phyloP scores from a whole-genome alignment of 768 basidiomycete species.

The Xerocomellus intermedius region DNA sequence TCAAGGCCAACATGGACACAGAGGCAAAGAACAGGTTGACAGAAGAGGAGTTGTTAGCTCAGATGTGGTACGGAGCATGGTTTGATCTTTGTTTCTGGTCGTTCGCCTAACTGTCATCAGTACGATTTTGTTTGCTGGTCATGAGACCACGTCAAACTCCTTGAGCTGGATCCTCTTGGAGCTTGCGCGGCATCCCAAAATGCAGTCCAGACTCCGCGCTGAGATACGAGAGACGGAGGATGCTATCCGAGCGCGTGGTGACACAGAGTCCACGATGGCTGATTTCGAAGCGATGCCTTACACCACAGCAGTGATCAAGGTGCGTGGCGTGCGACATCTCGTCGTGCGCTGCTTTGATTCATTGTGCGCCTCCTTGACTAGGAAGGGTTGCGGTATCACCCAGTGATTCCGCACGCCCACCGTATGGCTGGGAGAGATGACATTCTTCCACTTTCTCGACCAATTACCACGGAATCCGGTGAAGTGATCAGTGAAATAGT shows the following conservation, averaged over 20 bases:
- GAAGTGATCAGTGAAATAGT: conserved; percentile 42
- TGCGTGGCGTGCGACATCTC: conserved; percentile 15
- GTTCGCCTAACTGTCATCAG: conserved; percentile 20
- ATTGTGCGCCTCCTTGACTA: conserved; percentile 13
- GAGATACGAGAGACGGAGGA: conserved; percentile 16
- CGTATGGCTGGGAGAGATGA: conserved; percentile 53
- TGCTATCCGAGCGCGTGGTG: conserved; percentile 7
- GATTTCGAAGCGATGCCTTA: conserved; percentile 57
- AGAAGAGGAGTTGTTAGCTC: conserved; percentile 15
- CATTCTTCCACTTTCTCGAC: conserved; percentile 55
- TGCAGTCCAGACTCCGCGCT: conserved; percentile 58
- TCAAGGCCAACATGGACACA: conserved; percentile 30
- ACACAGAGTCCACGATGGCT: conserved; percentile 16
- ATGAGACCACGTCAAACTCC: conserved; percentile 62
- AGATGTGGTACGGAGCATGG: conserved; percentile 19
- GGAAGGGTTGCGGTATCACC: conserved; percentile 49
- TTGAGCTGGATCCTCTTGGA: conserved; percentile 63
- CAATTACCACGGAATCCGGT: conserved; percentile 47
- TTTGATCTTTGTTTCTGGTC: neutral
- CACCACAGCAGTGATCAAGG: conserved; percentile 37
- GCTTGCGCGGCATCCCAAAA: conserved; percentile 53
- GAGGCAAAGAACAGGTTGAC: conserved; percentile 25
- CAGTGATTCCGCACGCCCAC: conserved; percentile 52
- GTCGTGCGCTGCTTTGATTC: conserved; percentile 14
- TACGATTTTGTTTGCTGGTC: conserved; percentile 47